These are phyloP conservation scores for Omphalea diandra DNA, from an alignment of 441 rosid genomes.

Conservation along the genomic window DNA sequence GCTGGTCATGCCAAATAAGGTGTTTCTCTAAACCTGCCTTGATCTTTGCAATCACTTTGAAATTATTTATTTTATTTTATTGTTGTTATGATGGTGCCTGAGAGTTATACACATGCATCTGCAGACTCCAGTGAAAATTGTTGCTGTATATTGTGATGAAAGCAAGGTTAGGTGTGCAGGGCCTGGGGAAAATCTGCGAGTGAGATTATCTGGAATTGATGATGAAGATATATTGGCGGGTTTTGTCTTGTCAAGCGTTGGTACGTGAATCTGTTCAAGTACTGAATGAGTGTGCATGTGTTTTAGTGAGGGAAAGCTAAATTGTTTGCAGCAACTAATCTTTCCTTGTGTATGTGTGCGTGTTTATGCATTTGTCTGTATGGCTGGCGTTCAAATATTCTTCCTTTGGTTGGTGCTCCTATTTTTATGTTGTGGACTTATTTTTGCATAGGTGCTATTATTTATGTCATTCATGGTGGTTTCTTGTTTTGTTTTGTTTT, in stretches of 20 bases:
- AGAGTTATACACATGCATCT: constrained; percentile 6
- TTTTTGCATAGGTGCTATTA: background rate
- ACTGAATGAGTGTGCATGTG: background rate
- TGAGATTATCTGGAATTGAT: constrained; percentile 85
- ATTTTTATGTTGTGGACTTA: background rate
- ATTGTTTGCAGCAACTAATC: background rate
- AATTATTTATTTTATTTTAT: constrained; percentile 6
- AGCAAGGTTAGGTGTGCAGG: constrained; percentile 77
- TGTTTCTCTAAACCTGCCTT: constrained; percentile 24
- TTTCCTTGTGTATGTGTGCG: background rate
- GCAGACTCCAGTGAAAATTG: constrained; percentile 81
- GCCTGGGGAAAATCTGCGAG: constrained; percentile 90
- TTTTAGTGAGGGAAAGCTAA: background rate
- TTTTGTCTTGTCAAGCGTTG: constrained; percentile 75
- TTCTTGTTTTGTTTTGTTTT: constrained; percentile 15
- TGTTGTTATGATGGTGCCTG: constrained; percentile 3
- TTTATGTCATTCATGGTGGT: constrained; percentile 4
- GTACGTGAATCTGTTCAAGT: constrained; percentile 45
- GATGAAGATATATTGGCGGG: constrained; percentile 90
- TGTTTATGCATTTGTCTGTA: background rate
- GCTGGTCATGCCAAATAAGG: constrained; percentile 97
- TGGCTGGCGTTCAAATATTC: background rate
- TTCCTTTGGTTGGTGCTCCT: background rate
- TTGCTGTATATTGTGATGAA: constrained; percentile 72
- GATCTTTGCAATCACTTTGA: background rate